phyloP scores from a whole-genome alignment of 2,329 filamentous ascomycete genomes.

The Mycosphaerella arachidis region DNA sequence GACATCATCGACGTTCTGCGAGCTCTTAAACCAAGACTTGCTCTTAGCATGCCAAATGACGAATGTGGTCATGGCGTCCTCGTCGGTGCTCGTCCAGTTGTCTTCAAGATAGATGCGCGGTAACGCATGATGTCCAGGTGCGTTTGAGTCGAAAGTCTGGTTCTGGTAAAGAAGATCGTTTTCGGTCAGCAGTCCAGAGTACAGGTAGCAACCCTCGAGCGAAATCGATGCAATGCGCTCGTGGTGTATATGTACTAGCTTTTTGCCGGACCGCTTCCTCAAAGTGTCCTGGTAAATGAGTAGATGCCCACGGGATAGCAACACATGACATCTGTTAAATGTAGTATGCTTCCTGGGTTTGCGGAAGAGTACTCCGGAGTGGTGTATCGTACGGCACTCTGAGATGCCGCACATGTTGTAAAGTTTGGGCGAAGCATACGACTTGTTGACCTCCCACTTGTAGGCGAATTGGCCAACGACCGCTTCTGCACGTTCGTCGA shows the following conservation, averaged over 20 bases:
- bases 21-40: constrained; percentile 51
- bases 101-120: constrained; percentile 59
- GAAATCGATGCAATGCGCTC: constrained; percentile 56
- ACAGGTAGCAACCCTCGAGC: constrained; percentile 61
- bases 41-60: constrained; percentile 60
- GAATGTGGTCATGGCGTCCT: constrained; percentile 63
- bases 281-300: constrained; percentile 59
- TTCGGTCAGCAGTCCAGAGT: constrained; percentile 59
- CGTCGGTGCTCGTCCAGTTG: constrained; percentile 58
- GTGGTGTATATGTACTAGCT: constrained; percentile 58
- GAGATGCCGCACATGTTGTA: constrained; percentile 66
- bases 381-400: constrained; percentile 57
- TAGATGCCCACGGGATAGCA: constrained; percentile 57
- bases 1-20: constrained; percentile 30
- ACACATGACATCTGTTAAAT: constrained; percentile 57
- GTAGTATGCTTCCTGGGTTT: constrained; percentile 60
- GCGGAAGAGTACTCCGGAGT: constrained; percentile 59
- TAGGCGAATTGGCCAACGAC: constrained; percentile 61
- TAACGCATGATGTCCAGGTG: constrained; percentile 55
- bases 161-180: constrained; percentile 61
- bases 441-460: constrained; percentile 65
- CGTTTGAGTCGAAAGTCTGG: constrained; percentile 59
- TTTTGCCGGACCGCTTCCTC: constrained; percentile 51
- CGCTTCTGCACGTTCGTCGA: constrained; percentile 63
- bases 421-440: constrained; percentile 58